Base-by-base conservation (phyloP, 139 green algal species). In the Pleodorina starrii region DNA sequence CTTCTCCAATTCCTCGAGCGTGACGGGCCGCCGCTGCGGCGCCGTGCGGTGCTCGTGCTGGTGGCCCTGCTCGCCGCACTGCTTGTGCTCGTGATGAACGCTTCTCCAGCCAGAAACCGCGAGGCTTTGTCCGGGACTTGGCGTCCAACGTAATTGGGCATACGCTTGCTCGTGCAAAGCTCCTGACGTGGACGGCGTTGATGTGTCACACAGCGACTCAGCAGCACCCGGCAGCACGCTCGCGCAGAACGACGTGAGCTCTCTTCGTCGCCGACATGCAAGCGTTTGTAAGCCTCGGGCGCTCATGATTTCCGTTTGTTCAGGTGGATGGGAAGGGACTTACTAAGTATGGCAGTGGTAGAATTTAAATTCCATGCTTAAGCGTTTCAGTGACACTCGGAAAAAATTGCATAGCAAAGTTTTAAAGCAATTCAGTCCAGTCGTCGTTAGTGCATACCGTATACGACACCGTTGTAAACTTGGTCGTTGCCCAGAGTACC, bases 1-100 rank as follows among this genome's bases (percentile, higher is more conserved):
- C 19, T 63, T 63, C 60, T 94, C 92, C 40, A 90, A 44, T 51
- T 94, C 43, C 66, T 93, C 84, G 4, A 83, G 69, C 3, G 84
- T 71, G 7, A 79, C 2, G 11, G 59, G 42, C 27, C 81, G 59
- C 25, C 42, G 57, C 9, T 2, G 59, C 35, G n/a, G 29, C 27
- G 25, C 3, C 14, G 51, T 85, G 78, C 12, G 59, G 54, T 68
- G 44, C 17, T 84, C 32, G 12, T 69, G 0, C n/a, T 48, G 46
- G 76, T 69, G 38, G 40, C 32, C 11, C n/a, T 82, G 9, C 25
- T 82, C 44, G 27, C 48, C 27, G 46, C 54, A 66, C 5, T 63
- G 46, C 25, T 36, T 40, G 25, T 82, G 74, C 44, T 63, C 44
- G 44, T 82, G 74, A 29, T 82, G 74, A 2, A 82, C 27, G 5